Evolutionary conservation across 2,329 filamentous ascomycete genomes (phyloP).

Genomic region (Curvularia eragrostidis): DNA sequence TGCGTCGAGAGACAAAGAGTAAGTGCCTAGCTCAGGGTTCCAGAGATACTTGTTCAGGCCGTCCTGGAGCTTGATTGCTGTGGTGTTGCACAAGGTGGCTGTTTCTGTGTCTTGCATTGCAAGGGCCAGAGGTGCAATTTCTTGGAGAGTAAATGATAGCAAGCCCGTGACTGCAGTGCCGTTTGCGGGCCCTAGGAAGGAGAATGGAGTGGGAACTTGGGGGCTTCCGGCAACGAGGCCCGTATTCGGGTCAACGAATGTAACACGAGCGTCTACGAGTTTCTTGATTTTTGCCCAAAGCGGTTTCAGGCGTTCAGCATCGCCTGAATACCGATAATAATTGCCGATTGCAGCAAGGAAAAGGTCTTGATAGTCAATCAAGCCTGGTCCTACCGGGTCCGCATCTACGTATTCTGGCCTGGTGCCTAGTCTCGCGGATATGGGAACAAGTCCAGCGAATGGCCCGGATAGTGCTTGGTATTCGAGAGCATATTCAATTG

Average conservation of each 20-base stretch:
- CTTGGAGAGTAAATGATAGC: not conserved
- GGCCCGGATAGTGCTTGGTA: not conserved
- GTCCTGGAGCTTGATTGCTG: not conserved
- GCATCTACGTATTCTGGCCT: conserved; percentile 2
- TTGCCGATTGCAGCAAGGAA: conserved; percentile 4
- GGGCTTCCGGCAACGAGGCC: not conserved
- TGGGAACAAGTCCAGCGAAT: conserved; percentile 2
- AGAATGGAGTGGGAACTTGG: not conserved
- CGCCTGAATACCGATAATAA: conserved; percentile 5
- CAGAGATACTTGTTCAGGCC: conserved; percentile 35
- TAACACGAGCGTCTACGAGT: not conserved
- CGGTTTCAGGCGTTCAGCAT: not conserved
- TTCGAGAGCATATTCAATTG: conserved; percentile 24
- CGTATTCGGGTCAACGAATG: not conserved
- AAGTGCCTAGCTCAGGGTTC: conserved; percentile 41
- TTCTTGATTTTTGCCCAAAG: conserved; percentile 3
- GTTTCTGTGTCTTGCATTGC: not conserved
- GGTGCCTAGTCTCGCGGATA: conserved; percentile 3
- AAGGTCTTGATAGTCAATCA: conserved; percentile 10
- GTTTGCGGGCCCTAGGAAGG: conserved; percentile 4
- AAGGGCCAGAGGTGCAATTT: not conserved
- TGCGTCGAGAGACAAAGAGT: conserved; percentile 35
- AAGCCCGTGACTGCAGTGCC: not conserved
- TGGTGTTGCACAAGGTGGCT: not conserved
- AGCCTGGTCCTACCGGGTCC: not conserved